phyloP scores from a whole-genome alignment of 305 asterid genomes.

The Rubia balearica region DNA sequence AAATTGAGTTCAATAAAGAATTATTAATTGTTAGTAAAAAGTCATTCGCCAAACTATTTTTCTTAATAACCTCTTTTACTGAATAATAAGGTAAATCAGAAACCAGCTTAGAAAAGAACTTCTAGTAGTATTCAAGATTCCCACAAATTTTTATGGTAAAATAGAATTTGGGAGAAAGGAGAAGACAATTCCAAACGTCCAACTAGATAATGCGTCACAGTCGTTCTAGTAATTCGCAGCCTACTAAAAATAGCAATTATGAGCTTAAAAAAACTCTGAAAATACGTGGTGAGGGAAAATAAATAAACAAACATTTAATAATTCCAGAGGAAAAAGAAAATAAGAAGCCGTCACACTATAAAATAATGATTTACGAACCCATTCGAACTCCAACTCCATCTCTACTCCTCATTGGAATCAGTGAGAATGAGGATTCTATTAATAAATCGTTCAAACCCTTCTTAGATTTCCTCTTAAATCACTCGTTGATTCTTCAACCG shows the following conservation, averaged over 20 bases:
- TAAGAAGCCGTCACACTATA: constrained; percentile 4
- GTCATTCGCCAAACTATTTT: too few relatives aligned
- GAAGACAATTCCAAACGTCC: background rate
- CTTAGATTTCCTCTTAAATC: constrained; percentile 3
- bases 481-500: background rate
- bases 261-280: background rate
- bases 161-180: background rate
- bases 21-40: too few relatives aligned
- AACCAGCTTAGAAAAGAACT: background rate
- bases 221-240: background rate
- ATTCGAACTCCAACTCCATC: background rate
- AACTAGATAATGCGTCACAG: background rate
- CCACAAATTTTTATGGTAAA: background rate
- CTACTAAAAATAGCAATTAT: constrained; percentile 1
- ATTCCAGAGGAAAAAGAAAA: background rate
- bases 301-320: background rate
- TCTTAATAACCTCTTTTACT: too few relatives aligned
- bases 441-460: background rate
- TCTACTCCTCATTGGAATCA: background rate
- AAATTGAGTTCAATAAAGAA: too few relatives aligned
- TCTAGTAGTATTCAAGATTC: too few relatives aligned
- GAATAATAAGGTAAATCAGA: too few relatives aligned
- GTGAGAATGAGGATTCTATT: constrained; percentile 8
- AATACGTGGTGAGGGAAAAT: background rate
- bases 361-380: background rate